A percentile compares a stretch with the other conserved stretches of the same genome.
Evolutionary conservation across 2,329 filamentous ascomycete species (phyloP).

Genomic region (Leptographium wingfieldii): DNA sequence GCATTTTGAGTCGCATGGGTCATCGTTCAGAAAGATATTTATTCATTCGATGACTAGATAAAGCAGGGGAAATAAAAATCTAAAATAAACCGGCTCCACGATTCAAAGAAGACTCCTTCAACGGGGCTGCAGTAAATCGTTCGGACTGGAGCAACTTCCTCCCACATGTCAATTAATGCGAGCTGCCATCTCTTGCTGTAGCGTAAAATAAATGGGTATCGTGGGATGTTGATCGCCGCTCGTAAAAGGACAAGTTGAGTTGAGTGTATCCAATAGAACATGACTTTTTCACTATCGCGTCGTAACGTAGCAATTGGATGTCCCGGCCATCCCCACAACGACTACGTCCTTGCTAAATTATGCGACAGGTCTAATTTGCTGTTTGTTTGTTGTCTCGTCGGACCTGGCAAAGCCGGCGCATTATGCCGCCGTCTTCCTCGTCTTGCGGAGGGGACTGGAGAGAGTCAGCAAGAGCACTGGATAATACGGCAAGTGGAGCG

Average conservation of each 20-base stretch:
- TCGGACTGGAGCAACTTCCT: not conserved
- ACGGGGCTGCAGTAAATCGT: too few species aligned
- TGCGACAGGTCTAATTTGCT: not conserved
- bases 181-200: not conserved
- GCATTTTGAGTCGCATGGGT: too few species aligned
- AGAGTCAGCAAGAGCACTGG: not conserved
- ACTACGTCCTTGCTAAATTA: not conserved
- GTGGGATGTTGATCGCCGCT: not conserved
- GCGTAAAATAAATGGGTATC: not conserved
- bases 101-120: too few species aligned
- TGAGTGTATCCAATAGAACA: not conserved
- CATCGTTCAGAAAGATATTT: too few species aligned
- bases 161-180: not conserved
- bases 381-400: not conserved
- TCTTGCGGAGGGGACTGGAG: conserved; percentile 5
- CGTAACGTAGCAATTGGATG: not conserved
- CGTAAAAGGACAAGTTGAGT: not conserved
- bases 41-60: too few species aligned
- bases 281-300: not conserved
- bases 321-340: not conserved
- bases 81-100: too few species aligned
- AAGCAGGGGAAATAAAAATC: too few species aligned
- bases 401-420: not conserved
- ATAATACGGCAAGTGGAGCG: not conserved
- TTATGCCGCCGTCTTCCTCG: not conserved